phyloP scores from a whole-genome alignment of 2,329 filamentous ascomycete species.

The Ambrosiella beaveri region DNA sequence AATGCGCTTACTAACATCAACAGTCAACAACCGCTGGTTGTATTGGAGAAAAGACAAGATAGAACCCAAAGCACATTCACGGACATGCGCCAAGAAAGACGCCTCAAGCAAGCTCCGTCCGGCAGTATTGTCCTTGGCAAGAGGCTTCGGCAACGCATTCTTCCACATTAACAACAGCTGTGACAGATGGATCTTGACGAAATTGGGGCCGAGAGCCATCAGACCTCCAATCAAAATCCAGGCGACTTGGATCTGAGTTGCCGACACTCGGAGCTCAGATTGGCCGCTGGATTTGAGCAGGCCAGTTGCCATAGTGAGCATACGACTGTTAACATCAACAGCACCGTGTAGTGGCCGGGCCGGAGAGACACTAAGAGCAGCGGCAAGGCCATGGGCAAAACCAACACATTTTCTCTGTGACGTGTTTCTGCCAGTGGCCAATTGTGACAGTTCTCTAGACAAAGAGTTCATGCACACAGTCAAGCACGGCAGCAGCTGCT shows the following conservation, averaged over 20 bases:
- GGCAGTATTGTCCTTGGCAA: constrained; percentile 80
- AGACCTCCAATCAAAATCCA: constrained; percentile 94
- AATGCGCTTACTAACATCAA: constrained; percentile 85
- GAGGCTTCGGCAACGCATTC: constrained; percentile 82
- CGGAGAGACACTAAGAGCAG: constrained; percentile 77
- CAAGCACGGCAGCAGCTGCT: constrained; percentile 77
- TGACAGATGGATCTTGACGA: constrained; percentile 94
- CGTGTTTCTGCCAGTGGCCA: constrained; percentile 51
- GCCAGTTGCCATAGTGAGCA: constrained; percentile 79
- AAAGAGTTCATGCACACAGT: constrained; percentile 96
- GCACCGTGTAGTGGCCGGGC: constrained; percentile 83
- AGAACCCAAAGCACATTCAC: constrained; percentile 83
- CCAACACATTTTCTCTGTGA: constrained; percentile 73
- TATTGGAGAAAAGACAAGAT: constrained; percentile 86
- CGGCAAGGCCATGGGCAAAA: constrained; percentile 79
- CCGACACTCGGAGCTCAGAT: constrained; percentile 76
- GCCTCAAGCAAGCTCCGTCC: constrained; percentile 73
- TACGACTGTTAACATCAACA: constrained; percentile 82
- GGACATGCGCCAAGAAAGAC: constrained; percentile 82
- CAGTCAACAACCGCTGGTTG: constrained; percentile 78
- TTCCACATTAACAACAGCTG: constrained; percentile 92
- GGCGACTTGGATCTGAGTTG: constrained; percentile 90
- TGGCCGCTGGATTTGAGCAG: constrained; percentile 83
- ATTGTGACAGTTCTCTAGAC: constrained; percentile 63
- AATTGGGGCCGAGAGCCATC: constrained; percentile 93